Evolutionary conservation across 257 asterid genomes (phyloP).

Genomic region (Fraxinus excelsior): DNA sequence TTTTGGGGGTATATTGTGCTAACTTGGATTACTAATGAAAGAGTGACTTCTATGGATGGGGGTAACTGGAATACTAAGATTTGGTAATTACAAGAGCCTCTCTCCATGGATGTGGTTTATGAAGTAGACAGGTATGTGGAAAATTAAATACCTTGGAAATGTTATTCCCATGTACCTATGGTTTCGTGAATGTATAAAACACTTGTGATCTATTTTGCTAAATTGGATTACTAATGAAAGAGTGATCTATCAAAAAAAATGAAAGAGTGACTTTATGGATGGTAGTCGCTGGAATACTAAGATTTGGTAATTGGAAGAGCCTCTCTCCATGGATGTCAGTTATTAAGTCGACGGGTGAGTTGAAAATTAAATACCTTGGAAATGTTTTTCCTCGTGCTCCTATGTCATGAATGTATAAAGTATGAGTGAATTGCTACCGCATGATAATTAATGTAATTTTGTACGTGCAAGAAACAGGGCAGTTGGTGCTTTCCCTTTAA

Average conservation of each 20-base stretch:
- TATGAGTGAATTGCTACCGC: neutral
- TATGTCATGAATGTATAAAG: neutral
- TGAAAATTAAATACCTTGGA: neutral
- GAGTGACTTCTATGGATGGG: neutral
- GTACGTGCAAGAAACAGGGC: neutral
- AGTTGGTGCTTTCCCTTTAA: neutral
- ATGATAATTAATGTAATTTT: neutral
- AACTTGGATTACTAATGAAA: neutral
- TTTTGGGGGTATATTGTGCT: neutral
- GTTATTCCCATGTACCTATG: neutral
- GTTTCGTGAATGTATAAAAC: neutral
- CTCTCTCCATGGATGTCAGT: too few relatives aligned
- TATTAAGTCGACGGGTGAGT: neutral
- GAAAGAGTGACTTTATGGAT: neutral
- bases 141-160: neutral
- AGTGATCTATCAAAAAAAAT: too few relatives aligned
- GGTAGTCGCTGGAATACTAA: too few relatives aligned
- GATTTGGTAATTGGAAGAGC: too few relatives aligned
- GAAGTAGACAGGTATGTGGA: neutral
- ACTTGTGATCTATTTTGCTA: neutral
- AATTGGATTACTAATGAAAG: neutral
- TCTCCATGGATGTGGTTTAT: too few relatives aligned
- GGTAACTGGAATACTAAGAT: neutral
- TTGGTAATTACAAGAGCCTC: too few relatives aligned
- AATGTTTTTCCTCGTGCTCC: neutral